Evolutionary conservation across 1,284 basidiomycete species (phyloP).

Genomic region (Trichosporon ovoides): DNA sequence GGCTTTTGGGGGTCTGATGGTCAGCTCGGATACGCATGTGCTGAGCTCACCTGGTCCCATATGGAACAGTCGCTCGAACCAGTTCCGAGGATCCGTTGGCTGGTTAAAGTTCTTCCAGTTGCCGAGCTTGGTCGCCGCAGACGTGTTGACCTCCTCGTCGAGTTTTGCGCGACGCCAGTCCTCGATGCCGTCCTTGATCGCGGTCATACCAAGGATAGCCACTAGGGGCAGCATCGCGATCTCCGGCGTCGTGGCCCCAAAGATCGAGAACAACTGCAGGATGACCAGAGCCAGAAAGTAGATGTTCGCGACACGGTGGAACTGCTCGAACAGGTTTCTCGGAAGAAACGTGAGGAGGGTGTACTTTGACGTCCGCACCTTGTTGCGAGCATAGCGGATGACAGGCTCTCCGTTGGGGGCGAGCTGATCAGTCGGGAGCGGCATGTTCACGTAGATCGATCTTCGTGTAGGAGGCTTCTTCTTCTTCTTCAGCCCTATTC

Average conservation of each 20-base stretch:
- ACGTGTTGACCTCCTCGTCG: conserved; percentile 64
- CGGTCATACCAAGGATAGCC: conserved; percentile 82
- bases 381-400: conserved; percentile 77
- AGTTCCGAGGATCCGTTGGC: conserved; percentile 67
- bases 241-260: conserved; percentile 78
- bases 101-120: conserved; percentile 88
- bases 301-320: conserved; percentile 82
- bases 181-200: conserved; percentile 90
- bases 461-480: conserved; percentile 51
- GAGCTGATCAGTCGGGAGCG: conserved; percentile 28
- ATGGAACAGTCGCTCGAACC: conserved; percentile 66
- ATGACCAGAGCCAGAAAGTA: conserved; percentile 84
- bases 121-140: conserved; percentile 55
- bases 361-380: conserved; percentile 93
- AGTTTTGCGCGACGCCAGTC: conserved; percentile 81
- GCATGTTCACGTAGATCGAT: conserved; percentile 70
- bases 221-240: conserved; percentile 81
- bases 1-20: conserved; percentile 50
- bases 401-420: conserved; percentile 64
- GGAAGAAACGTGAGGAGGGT: conserved; percentile 86
- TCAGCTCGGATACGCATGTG: background rate
- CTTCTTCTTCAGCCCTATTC: conserved; percentile 11
- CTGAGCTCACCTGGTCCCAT: conserved; percentile 33
- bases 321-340: conserved; percentile 90
- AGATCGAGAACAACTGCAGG: conserved; percentile 83